phyloP scores from a whole-genome alignment of 2,329 filamentous ascomycete species.

The Daldinia sp. region DNA sequence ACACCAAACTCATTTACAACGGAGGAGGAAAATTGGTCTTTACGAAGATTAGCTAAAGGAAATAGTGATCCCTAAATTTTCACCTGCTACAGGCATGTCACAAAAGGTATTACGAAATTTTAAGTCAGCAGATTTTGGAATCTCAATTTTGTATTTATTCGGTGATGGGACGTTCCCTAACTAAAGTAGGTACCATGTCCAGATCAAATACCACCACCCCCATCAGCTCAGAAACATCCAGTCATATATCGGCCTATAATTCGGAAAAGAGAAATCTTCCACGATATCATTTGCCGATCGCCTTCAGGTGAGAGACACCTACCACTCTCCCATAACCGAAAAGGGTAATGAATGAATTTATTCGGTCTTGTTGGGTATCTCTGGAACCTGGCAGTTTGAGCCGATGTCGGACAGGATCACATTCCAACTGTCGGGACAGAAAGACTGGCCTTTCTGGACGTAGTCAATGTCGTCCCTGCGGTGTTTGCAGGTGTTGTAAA shows the following conservation, averaged over 20 bases:
- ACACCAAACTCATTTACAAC: background rate
- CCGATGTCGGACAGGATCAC: conserved; percentile 29
- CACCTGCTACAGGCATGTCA: background rate
- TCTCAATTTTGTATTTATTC: background rate
- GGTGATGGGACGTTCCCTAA: background rate
- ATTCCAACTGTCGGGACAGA: conserved; percentile 32
- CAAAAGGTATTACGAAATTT: background rate
- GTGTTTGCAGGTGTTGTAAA: conserved; percentile 26
- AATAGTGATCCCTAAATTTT: background rate
- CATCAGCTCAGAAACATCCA: background rate
- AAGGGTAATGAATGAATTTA: background rate
- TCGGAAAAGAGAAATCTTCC: background rate
- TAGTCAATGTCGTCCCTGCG: conserved; percentile 16
- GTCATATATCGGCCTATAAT: background rate
- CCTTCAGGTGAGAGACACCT: background rate
- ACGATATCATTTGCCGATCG: background rate
- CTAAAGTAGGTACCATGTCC: conserved; percentile 1
- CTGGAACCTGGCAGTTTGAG: background rate
- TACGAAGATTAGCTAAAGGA: background rate
- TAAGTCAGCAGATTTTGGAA: background rate
- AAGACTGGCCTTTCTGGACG: conserved; percentile 31
- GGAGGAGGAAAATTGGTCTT: background rate
- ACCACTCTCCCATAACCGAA: background rate
- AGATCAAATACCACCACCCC: background rate
- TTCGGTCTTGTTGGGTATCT: background rate